phyloP scores from a whole-genome alignment of 129 eudicot genomes.

The Cynara cardunculus region DNA sequence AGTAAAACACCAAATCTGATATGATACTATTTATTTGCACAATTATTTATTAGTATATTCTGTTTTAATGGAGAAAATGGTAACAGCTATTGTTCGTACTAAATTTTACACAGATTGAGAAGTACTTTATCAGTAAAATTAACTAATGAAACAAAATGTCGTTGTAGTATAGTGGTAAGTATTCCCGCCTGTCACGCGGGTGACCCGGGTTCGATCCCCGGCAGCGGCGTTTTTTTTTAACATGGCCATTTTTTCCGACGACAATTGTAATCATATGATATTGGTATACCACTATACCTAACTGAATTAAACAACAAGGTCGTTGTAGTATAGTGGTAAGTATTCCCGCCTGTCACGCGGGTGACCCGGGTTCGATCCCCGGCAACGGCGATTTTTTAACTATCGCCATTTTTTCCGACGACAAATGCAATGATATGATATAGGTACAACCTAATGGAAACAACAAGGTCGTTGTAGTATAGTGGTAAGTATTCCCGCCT shows the following conservation, averaged over 20 bases:
- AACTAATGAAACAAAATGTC: conserved; percentile 26
- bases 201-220: conserved; percentile 76
- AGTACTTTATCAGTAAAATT: too few species aligned
- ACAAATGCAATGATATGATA: too few species aligned
- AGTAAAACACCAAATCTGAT: too few species aligned
- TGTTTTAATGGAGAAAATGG: background rate
- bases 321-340: conserved; percentile 94
- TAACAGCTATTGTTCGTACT: too few species aligned
- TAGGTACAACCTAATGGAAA: too few species aligned
- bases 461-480: conserved; percentile 75
- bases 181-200: conserved; percentile 75
- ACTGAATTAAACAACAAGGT: conserved; percentile 28
- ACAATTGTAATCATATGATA: too few species aligned
- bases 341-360: conserved; percentile 96
- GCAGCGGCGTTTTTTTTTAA: conserved; percentile 65
- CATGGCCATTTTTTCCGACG: too few species aligned
- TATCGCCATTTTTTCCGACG: too few species aligned
- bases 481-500: conserved; percentile 98
- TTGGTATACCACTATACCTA: too few species aligned
- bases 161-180: conserved; percentile 72
- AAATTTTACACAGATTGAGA: too few species aligned
- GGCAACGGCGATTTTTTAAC: conserved; percentile 67
- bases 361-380: conserved; percentile 97
- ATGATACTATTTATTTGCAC: too few species aligned
- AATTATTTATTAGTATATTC: too few species aligned